phyloP scores from a whole-genome alignment of 2,329 filamentous ascomycete genomes.

The Trichoderma oligosporum region DNA sequence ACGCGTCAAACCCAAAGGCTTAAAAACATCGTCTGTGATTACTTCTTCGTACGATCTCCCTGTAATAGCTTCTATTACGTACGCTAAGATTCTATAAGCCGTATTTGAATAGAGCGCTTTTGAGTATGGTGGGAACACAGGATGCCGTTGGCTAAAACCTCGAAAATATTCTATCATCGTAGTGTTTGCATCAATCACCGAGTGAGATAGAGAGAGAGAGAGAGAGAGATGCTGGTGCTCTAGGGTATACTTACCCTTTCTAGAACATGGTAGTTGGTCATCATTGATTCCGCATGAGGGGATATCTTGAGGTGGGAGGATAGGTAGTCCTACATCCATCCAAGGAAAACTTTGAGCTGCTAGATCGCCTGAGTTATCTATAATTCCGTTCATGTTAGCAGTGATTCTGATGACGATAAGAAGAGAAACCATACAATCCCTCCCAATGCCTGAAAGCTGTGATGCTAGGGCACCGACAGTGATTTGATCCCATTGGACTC shows the following conservation, averaged over 20 bases:
- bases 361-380: constrained; percentile 4
- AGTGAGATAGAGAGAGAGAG: too few relatives aligned
- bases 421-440: constrained; percentile 10
- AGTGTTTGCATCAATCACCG: background rate
- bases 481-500: constrained; percentile 18
- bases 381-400: background rate
- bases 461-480: constrained; percentile 18
- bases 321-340: background rate
- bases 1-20: constrained; percentile 15
- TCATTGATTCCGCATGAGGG: constrained; percentile 19
- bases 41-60: constrained; percentile 20
- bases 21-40: constrained; percentile 7
- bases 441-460: constrained; percentile 12
- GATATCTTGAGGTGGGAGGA: constrained; percentile 6
- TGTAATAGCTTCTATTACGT: constrained; percentile 25
- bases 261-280: background rate
- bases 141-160: constrained; percentile 19
- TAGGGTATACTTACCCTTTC: background rate
- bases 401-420: background rate
- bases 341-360: constrained; percentile 10
- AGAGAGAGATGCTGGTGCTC: too few relatives aligned
- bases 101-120: constrained; percentile 26
- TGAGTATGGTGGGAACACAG: constrained; percentile 21
- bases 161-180: constrained; percentile 21
- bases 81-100: constrained; percentile 24